Evolutionary conservation across 1,284 basidiomycete species (phyloP), one percentile per base, ranked within the genome.

Genomic region (Porodaedalea pini): DNA sequence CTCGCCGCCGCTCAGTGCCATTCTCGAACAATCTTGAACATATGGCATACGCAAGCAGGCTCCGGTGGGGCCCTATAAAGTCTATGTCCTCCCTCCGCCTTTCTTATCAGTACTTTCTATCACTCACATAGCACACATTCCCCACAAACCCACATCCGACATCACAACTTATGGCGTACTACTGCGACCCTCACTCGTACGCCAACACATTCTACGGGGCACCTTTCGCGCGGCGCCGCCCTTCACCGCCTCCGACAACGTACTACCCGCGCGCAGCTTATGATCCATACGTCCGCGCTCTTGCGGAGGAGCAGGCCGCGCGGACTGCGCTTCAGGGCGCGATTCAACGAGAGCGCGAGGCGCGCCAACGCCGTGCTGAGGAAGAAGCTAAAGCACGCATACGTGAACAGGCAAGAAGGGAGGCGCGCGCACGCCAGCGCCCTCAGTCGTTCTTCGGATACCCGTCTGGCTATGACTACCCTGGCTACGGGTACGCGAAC

Each of bases 231-330:
- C 47, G 48, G 6, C 45, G 57, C 6, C 34, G 53, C 13, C 45
- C 58, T 15, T 60, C 58, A 8, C 58, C 58, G 7, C 51, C 55
- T 15, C 55, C 55, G 8, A 37, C 45, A 13, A 61, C 56, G 15
- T 55, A 39, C 31, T 53, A 50, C 32, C 45, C 59, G 5, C 36
- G 52, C 44, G 29, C 15, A 19, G 21, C 55, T 17, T 47, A 25
- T 39, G 56, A 61, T 39, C 48, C 50, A 15, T 57, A 57, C 41
- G 27, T 57, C 17, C 41, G 51, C 3, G 49, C 59, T 15, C 55
- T 61, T 32, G 59, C 56, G 7, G 59, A 61, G 23, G 59, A 61
- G 47, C 55, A 61, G 44, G 59, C 51, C 36, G 59, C 55, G 4
- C 41, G 55, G 2, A 13, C 32, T 2, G 59, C 49, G 10, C 51